Conservation (phyloP, 345 rosid species). For the Eucalyptus marginata region DNA sequence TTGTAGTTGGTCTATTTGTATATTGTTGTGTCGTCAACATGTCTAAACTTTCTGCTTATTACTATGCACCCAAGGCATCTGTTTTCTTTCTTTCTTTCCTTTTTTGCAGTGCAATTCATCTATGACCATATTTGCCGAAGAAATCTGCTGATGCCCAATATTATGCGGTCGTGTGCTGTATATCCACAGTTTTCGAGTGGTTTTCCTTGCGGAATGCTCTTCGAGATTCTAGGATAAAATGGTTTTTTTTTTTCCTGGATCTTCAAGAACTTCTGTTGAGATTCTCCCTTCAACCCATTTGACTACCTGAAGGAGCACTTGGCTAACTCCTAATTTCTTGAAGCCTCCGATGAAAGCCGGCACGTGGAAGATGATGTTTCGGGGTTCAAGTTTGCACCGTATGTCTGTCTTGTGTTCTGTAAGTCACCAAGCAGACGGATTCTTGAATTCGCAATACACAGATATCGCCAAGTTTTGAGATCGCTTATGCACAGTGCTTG, state of each 20-base stretch:
- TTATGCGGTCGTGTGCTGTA: not conserved
- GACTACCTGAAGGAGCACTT: not conserved
- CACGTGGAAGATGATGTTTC: not conserved
- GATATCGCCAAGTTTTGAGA: not conserved
- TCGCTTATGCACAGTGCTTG: not conserved
- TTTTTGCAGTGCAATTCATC: conserved; percentile 36
- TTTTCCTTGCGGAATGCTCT: not conserved
- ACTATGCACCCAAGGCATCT: not conserved
- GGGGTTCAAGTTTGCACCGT: not conserved
- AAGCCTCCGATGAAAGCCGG: not conserved
- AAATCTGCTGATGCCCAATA: conserved; percentile 6
- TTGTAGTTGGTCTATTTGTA: not conserved
- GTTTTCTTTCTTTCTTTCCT: not conserved
- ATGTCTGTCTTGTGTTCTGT: not conserved
- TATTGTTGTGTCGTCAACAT: not conserved
- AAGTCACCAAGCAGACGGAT: not conserved
- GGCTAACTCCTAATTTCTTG: not conserved
- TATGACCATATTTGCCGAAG: conserved; percentile 54
- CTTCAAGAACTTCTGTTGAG: not conserved
- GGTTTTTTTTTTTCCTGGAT: not conserved
- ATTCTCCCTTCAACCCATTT: not conserved
- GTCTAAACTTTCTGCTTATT: not conserved
- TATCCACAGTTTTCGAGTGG: not conserved
- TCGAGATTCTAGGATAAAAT: not conserved
- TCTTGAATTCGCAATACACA: not conserved